Base-by-base conservation (phyloP, 2,329 filamentous ascomycete species). In the Aspergillus versicolor region DNA sequence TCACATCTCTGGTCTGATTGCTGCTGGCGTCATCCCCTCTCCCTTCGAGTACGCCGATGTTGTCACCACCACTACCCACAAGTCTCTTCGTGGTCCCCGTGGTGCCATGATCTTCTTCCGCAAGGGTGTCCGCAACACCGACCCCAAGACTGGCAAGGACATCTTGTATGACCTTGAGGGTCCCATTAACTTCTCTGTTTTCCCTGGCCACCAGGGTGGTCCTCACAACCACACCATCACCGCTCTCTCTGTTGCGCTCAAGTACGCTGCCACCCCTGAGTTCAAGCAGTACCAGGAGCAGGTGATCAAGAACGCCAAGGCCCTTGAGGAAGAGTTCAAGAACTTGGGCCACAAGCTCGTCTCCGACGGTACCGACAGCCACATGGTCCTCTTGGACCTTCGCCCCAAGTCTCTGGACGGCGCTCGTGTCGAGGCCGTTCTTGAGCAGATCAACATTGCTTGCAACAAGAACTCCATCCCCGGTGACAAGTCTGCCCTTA, bases 381-480 rank as follows among this genome's bases (percentile, higher is more conserved):
- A 99, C 78, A 88, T 99, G 63, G 90, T 99, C 11, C 84, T 99
- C 17, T 82, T 94, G 48, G 94, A 99, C 75, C 84, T 99, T 50
- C 96, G 96, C 79, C 87, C 90, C 38, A 90, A 94, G 72, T 83
- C 83, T 57, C 87, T 99, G 60, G 94, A 99, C 70, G 92, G 92
- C 65, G 89, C 89, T 57, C 91, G 94, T 76, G 90, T 97, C 42
- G 94, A 99, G 84, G 88, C 91, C 61, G 89, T 99, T 58, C 88
- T 99, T 19, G 94, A 99, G 82, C 90, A 95, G 77, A 94, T 97
- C 79, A 96, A 96, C 83, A 96, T 99, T 76, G 92, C 94, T 61
- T 96, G 92, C 86, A 99, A 99, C 88, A 99, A 99, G 88, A 99
- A 99, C 86, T 89, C 91, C 60, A 94, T 96, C 58, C 94, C 94